A percentile compares a stretch with the other conserved stretches of the same genome.
Conservation (phyloP, 805 yeast genomes). For the Teunomyces gatunensis region DNA sequence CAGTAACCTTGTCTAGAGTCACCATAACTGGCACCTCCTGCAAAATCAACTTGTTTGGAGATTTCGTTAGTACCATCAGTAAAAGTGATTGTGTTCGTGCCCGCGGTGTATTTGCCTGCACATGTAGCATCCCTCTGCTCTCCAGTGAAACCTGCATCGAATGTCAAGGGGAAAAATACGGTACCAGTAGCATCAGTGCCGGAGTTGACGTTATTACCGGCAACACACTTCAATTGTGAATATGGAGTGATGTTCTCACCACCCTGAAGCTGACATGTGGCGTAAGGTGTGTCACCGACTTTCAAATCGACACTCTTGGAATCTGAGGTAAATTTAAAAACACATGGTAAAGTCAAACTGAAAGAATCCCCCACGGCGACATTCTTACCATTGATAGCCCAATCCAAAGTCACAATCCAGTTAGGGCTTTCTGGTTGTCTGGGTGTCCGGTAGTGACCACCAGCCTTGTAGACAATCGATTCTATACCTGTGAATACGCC, state of each 20-base stretch:
- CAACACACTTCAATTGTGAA: conserved; percentile 11
- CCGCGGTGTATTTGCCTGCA: conserved; percentile 16
- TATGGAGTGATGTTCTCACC: conserved; percentile 9
- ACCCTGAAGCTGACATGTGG: conserved; percentile 18
- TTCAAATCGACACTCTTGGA: conserved; percentile 6
- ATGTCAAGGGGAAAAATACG: conserved; percentile 19
- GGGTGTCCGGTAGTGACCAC: neutral
- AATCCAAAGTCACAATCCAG: conserved; percentile 12
- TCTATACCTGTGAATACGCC: conserved; percentile 13
- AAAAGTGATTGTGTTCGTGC: conserved; percentile 19
- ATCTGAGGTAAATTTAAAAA: conserved; percentile 13
- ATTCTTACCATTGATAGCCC: conserved; percentile 8
- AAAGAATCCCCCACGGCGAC: conserved; percentile 18
- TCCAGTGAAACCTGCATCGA: conserved; percentile 13
- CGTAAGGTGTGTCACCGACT: conserved; percentile 13
- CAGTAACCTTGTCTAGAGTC: neutral
- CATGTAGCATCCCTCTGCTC: conserved; percentile 13
- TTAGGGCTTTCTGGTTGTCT: conserved; percentile 9
- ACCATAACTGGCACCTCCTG: neutral
- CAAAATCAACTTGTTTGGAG: conserved; percentile 7
- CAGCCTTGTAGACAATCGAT: conserved; percentile 6
- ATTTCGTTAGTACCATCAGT: conserved; percentile 11
- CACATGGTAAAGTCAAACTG: conserved; percentile 13
- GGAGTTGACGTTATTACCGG: neutral
- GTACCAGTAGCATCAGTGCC: conserved; percentile 6